Base-by-base conservation (phyloP, 2,329 filamentous ascomycete species). In the Parastagonospora avenae region DNA sequence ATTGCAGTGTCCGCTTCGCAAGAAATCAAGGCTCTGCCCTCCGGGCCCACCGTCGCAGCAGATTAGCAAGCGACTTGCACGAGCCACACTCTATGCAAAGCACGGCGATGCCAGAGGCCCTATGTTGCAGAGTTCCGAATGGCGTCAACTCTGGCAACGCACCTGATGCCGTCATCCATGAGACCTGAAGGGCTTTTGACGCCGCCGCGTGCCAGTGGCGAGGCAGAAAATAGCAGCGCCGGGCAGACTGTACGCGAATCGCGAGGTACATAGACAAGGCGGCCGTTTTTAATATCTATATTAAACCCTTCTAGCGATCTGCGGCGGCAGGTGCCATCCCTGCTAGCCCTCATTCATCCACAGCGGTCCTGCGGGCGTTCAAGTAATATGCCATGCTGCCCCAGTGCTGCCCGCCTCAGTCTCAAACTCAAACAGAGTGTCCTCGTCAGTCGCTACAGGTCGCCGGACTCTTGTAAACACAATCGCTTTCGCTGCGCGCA, bases 311-410 rank as follows among this genome's bases (percentile, higher is more conserved):
- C 48, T 31, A 36, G 47, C 52, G 62, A 63, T 63, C 60, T 55
- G 51, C 60, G 52, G 62, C 50, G 59, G 59, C 56, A 57, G 37
- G 50, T 57, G 46, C 61, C 60, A 63, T 55, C 63, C 60, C 48
- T 60, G 63, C 65, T 69, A 69, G 66, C 52, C 39, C 45, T 52
- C 52, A 40, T 52, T 50, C 47, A 52, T 54, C 55, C 50, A 54
- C 46, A 42, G 27, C n/a, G 36, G 51, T 50, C 46, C 47, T 59
- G 48, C 48, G 52, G 60, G 51, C 54, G 55, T 61, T 37, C 44
- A 54, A 47, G 50, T 50, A 52, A 48, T 38, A 43, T 37, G 52
- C 48, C 47, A 47, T 46, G 47, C 43, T 47, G 32, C 53, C 57
- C 53, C 51, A 55, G n/a, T 24, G 28, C 36, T 32, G 32, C 53